phyloP scores from a whole-genome alignment of 192 early-diverging fungal genomes.

The Podila minutissima region DNA sequence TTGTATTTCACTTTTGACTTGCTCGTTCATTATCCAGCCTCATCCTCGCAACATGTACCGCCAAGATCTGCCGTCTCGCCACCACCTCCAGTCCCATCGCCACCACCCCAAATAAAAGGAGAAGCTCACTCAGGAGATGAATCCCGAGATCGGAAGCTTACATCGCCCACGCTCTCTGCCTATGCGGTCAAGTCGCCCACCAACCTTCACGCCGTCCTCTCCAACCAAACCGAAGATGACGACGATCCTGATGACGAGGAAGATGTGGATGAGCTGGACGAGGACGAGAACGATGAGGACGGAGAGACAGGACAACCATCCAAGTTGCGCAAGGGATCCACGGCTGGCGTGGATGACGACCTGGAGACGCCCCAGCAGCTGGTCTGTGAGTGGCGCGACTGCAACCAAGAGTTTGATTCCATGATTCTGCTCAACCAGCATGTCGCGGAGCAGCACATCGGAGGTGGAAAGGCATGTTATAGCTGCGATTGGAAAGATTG shows the following conservation, averaged over 20 bases:
- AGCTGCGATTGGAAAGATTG: slow-evolving; percentile 60
- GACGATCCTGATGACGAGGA: slow-evolving; percentile 28
- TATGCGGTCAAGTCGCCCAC: slow-evolving; percentile 47
- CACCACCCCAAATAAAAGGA: slow-evolving; percentile 2
- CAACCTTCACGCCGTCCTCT: slow-evolving; percentile 36
- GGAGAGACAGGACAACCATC: slow-evolving; percentile 1
- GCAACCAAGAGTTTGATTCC: slow-evolving; percentile 41
- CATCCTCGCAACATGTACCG: slow-evolving; percentile 1
- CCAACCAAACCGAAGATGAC: slow-evolving; percentile 18
- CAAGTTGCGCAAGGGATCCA: slow-evolving; percentile 35
- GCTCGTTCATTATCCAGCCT: neutral
- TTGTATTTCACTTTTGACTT: neutral
- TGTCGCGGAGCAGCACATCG: slow-evolving; percentile 63
- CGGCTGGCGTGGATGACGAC: slow-evolving; percentile 1
- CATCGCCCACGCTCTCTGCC: slow-evolving; percentile 15
- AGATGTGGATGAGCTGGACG: slow-evolving; percentile 31
- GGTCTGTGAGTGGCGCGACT: slow-evolving; percentile 63
- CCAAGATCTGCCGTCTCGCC: neutral
- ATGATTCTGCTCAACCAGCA: slow-evolving; percentile 60
- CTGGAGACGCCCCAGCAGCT: slow-evolving; percentile 40
- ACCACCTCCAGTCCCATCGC: slow-evolving; percentile 8
- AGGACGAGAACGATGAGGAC: slow-evolving; percentile 47
- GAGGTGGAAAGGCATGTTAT: slow-evolving; percentile 65
- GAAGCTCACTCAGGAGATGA: slow-evolving; percentile 22
- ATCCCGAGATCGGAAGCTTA: slow-evolving; percentile 8